A percentile compares a stretch with the other conserved stretches of the same genome.
phyloP scores from a whole-genome alignment of 202 grass and related monocot genomes.

The Cymbopogon flexuosus region DNA sequence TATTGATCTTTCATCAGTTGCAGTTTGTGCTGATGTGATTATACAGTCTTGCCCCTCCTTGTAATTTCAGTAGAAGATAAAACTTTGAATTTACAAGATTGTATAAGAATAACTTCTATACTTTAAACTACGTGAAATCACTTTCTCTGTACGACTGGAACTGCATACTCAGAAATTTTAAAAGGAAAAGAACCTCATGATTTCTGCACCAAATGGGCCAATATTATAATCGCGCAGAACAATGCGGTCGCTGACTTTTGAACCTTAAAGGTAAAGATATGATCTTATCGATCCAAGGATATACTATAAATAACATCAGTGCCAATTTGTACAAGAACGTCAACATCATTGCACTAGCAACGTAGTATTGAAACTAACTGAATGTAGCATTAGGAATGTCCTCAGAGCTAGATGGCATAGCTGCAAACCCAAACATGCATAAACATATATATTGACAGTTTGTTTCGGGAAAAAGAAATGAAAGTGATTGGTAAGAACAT shows the following conservation, averaged over 20 bases:
- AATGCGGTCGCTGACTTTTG: conserved; percentile 14
- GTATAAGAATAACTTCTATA: not conserved
- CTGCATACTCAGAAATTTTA: not conserved
- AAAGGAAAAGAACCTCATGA: not conserved
- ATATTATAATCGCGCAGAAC: not conserved
- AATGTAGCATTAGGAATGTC: conserved; percentile 18
- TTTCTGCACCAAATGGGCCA: not conserved
- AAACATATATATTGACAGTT: not conserved
- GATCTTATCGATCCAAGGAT: not conserved
- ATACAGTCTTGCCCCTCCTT: not conserved
- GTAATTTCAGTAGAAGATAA: not conserved
- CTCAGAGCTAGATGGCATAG: not conserved
- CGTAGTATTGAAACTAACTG: not conserved
- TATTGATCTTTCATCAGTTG: not conserved
- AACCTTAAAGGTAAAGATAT: conserved; percentile 20
- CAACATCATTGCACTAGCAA: not conserved
- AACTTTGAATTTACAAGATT: not conserved
- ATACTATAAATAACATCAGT: not conserved
- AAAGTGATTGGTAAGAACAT: not conserved
- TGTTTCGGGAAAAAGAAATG: not conserved
- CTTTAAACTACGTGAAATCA: not conserved
- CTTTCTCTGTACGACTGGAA: not conserved
- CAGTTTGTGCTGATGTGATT: not conserved
- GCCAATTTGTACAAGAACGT: not conserved
- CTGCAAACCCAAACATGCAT: not conserved